phyloP scores from a whole-genome alignment of 2,329 filamentous ascomycete species.

The Chrysosphaeria jannelii region DNA sequence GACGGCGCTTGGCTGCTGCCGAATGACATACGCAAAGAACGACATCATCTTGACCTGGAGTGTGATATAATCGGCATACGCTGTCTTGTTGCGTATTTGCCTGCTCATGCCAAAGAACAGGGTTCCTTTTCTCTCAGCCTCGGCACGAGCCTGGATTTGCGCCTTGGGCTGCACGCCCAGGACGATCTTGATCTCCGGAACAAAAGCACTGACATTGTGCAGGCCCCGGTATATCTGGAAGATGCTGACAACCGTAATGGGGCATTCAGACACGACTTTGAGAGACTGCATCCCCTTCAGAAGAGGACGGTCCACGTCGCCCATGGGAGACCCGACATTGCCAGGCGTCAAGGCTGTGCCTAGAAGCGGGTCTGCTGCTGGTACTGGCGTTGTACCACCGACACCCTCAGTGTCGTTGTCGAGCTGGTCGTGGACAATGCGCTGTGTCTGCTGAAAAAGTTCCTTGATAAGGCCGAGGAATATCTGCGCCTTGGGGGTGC shows the following conservation, averaged over 20 bases:
- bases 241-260: slow-evolving; percentile 93
- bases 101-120: slow-evolving; percentile 84
- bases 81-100: slow-evolving; percentile 73
- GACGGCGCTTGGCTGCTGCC: slow-evolving; percentile 65
- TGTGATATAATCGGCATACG: slow-evolving; percentile 92
- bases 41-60: slow-evolving; percentile 99
- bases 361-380: slow-evolving; percentile 10
- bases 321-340: slow-evolving; percentile 47
- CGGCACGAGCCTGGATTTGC: slow-evolving; percentile 70
- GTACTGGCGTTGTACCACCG: neutral
- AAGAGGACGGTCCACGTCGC: slow-evolving; percentile 56
- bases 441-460: slow-evolving; percentile 83
- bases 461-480: slow-evolving; percentile 85
- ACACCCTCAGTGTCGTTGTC: slow-evolving; percentile 34
- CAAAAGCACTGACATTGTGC: slow-evolving; percentile 69
- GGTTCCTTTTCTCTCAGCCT: slow-evolving; percentile 47
- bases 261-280: slow-evolving; percentile 91
- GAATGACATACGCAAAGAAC: slow-evolving; percentile 73
- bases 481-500: slow-evolving; percentile 50
- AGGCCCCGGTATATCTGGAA: slow-evolving; percentile 69
- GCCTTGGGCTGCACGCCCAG: slow-evolving; percentile 70
- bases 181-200: slow-evolving; percentile 78
- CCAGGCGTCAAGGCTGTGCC: slow-evolving; percentile 8
- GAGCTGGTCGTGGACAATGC: slow-evolving; percentile 82
- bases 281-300: slow-evolving; percentile 95